Evolutionary conservation across 768 basidiomycete genomes (phyloP).

Genomic region (Panaeolus papilionaceus): DNA sequence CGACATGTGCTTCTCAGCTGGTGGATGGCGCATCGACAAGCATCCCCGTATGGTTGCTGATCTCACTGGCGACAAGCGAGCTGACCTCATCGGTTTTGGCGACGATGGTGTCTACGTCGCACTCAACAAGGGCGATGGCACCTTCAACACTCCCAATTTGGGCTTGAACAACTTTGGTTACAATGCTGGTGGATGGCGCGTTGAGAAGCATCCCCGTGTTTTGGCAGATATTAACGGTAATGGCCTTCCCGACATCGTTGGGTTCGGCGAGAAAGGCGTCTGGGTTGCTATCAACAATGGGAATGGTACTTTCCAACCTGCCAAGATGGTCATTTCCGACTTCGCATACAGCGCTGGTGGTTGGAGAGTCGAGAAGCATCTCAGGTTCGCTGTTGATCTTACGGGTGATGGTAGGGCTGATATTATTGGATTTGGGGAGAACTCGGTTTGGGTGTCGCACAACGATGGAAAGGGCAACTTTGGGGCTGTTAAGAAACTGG

Average conservation of each 20-base stretch:
- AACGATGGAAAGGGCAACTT: slow-evolving; percentile 21
- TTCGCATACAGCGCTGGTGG: slow-evolving; percentile 18
- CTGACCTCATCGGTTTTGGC: slow-evolving; percentile 19
- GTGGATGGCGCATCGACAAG: slow-evolving; percentile 18
- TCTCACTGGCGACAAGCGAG: slow-evolving; percentile 12
- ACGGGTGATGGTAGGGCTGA: slow-evolving; percentile 19
- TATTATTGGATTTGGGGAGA: slow-evolving; percentile 18
- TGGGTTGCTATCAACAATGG: slow-evolving; percentile 18
- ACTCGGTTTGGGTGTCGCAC: slow-evolving; percentile 15
- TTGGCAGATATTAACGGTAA: slow-evolving; percentile 14
- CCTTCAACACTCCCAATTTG: slow-evolving; percentile 14
- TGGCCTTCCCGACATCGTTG: slow-evolving; percentile 15
- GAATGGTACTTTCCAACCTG: slow-evolving; percentile 17
- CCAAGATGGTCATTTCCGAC: slow-evolving; percentile 2
- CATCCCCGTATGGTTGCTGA: slow-evolving; percentile 20
- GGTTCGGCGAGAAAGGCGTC: slow-evolving; percentile 17
- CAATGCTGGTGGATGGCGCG: slow-evolving; percentile 17
- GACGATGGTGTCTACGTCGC: slow-evolving; percentile 12
- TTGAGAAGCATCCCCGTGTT: slow-evolving; percentile 18
- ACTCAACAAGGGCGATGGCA: slow-evolving; percentile 16
- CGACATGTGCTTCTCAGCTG: slow-evolving; percentile 14
- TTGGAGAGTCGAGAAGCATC: slow-evolving; percentile 20
- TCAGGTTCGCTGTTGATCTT: slow-evolving; percentile 19
- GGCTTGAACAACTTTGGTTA: slow-evolving; percentile 18
- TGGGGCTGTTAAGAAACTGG: slow-evolving; percentile 10